Percentiles rank a stretch among this genome's conserved stretches.
phyloP scores from a whole-genome alignment of 257 asterid genomes.

The Eustoma russellianum region DNA sequence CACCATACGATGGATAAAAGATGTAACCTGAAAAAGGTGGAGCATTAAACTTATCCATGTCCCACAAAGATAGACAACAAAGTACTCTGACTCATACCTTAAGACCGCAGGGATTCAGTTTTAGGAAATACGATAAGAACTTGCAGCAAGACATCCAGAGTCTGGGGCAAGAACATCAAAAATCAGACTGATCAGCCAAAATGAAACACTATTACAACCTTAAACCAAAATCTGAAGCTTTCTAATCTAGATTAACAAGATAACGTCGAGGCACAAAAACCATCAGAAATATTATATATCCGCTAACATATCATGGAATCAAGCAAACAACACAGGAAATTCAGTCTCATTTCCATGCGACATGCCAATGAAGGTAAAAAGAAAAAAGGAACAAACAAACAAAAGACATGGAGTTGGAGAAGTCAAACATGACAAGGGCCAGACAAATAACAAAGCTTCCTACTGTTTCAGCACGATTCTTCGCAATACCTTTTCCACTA shows the following conservation, averaged over 20 bases:
- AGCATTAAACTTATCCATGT: not conserved
- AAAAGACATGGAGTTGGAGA: not conserved
- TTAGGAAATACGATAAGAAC: slow-evolving; percentile 80
- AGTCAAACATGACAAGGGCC: not conserved
- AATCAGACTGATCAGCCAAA: slow-evolving; percentile 3
- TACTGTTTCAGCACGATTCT: not conserved
- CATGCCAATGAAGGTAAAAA: not conserved
- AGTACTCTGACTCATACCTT: slow-evolving; percentile 48
- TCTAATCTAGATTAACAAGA: not conserved
- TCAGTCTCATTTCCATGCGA: no score
- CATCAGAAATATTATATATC: no score
- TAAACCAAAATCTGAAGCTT: no score
- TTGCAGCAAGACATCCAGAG: slow-evolving; percentile 57
- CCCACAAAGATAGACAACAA: not conserved
- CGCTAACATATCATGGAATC: not conserved
- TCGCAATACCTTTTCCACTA: not conserved
- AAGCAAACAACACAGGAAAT: not conserved
- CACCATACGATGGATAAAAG: slow-evolving; percentile 97
- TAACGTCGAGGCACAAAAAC: not conserved
- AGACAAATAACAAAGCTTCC: not conserved
- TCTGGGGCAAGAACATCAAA: slow-evolving; percentile 19
- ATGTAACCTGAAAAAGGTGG: slow-evolving; percentile 48
- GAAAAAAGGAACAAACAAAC: not conserved
- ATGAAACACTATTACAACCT: slow-evolving; percentile 1
- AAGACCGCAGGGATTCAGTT: slow-evolving; percentile 54